These are phyloP conservation scores for Hypomyces rosellus DNA, from an alignment of 2,329 filamentous ascomycete species.

Conservation along the genomic window DNA sequence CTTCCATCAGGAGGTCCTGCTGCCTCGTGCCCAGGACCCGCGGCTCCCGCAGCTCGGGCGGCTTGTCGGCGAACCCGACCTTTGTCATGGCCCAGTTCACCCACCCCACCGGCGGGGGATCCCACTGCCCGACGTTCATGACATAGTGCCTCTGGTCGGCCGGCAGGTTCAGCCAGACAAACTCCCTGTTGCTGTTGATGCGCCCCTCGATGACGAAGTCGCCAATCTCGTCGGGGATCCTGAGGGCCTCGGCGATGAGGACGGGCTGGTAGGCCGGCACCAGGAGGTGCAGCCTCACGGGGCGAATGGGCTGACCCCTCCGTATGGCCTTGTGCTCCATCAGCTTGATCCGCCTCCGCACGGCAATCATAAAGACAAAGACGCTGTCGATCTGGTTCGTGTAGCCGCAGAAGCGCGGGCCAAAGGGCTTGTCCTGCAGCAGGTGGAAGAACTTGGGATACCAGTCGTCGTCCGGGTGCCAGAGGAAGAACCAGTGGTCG, in stretches of 20 bases:
- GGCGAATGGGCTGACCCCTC: slow-evolving; percentile 18
- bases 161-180: slow-evolving; percentile 33
- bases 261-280: slow-evolving; percentile 35
- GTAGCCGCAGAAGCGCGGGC: slow-evolving; percentile 32
- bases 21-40: slow-evolving; percentile 22
- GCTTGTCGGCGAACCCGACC: slow-evolving; percentile 21
- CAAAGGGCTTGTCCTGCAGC: slow-evolving; percentile 26
- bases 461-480: slow-evolving; percentile 37
- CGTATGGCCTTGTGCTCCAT: slow-evolving; percentile 19
- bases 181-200: slow-evolving; percentile 31
- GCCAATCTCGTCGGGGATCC: slow-evolving; percentile 30
- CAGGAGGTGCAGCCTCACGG: slow-evolving; percentile 30
- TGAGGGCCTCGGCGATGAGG: slow-evolving; percentile 29
- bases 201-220: slow-evolving; percentile 33
- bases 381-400: slow-evolving; percentile 35
- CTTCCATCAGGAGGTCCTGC: not conserved
- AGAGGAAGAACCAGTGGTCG: slow-evolving; percentile 35
- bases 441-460: slow-evolving; percentile 34
- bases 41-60: slow-evolving; percentile 15
- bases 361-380: slow-evolving; percentile 34
- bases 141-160: slow-evolving; percentile 27
- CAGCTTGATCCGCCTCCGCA: slow-evolving; percentile 20
- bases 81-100: slow-evolving; percentile 21
- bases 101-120: slow-evolving; percentile 22
- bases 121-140: slow-evolving; percentile 27